These are phyloP conservation scores for Tuctoria greenei DNA, from an alignment of 176 grass and related monocot genomes.

Conservation along the genomic window DNA sequence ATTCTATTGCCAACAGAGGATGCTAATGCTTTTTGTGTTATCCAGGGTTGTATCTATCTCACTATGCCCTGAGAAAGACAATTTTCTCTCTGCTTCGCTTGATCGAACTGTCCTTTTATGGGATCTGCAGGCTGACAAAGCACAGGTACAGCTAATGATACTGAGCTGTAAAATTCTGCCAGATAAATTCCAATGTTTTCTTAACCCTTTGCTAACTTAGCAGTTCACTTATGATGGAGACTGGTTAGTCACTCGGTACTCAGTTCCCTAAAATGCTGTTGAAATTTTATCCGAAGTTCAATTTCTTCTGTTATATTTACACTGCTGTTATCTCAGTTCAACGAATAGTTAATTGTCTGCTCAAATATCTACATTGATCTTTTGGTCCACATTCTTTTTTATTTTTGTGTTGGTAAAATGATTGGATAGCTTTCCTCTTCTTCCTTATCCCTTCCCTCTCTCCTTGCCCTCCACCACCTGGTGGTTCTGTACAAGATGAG, in stretches of 20 bases:
- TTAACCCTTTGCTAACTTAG: neutral
- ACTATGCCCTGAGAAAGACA: constrained; percentile 76
- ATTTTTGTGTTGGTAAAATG: no score
- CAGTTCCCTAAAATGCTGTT: neutral
- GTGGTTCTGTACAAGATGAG: no score
- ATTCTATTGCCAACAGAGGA: neutral
- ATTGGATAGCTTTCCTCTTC: no score
- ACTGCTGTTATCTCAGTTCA: neutral
- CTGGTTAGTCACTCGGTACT: neutral
- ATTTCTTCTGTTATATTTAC: no score
- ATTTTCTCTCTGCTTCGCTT: constrained; percentile 86
- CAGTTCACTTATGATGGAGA: constrained; percentile 8
- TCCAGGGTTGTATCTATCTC: constrained; percentile 85
- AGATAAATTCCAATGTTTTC: constrained; percentile 1
- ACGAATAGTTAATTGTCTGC: no score
- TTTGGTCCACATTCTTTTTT: no score
- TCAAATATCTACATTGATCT: no score
- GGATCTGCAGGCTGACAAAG: constrained; percentile 86
- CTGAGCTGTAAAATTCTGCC: neutral
- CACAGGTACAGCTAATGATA: constrained; percentile 63
- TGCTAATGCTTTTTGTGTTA: constrained; percentile 36
- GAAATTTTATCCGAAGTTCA: no score
- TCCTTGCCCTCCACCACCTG: no score
- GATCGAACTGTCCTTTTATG: constrained; percentile 89
- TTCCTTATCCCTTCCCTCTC: no score